Conservation (phyloP, 805 yeast genomes). For the Saccharomyces mikatae region DNA sequence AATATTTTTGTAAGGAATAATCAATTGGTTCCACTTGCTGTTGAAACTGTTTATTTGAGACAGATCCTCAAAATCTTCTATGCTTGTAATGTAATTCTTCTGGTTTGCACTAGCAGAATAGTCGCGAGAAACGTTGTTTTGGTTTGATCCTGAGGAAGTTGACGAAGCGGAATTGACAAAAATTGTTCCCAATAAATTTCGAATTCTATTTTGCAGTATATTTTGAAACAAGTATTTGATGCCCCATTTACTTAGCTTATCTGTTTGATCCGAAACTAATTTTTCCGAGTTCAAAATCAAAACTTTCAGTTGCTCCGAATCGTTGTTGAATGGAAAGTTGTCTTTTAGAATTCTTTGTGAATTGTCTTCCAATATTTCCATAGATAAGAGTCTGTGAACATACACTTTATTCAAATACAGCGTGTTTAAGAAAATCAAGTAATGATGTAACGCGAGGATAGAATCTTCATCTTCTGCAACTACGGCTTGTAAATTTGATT, state of each 20-base stretch:
- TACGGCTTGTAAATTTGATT: slow-evolving; percentile 28
- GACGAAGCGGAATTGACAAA: background rate
- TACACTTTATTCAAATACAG: slow-evolving; percentile 56
- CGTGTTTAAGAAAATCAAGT: slow-evolving; percentile 64
- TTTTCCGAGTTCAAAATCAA: slow-evolving; percentile 22
- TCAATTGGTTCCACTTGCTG: slow-evolving; percentile 53
- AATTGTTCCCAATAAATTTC: slow-evolving; percentile 27
- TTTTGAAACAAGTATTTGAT: slow-evolving; percentile 37
- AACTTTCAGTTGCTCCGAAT: slow-evolving; percentile 22
- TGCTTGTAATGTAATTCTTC: slow-evolving; percentile 20
- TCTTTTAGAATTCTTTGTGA: slow-evolving; percentile 23
- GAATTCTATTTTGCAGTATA: slow-evolving; percentile 31
- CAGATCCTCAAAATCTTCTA: slow-evolving; percentile 32
- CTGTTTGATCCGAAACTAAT: slow-evolving; percentile 21
- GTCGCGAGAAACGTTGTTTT: slow-evolving; percentile 24
- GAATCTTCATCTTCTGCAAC: slow-evolving; percentile 26
- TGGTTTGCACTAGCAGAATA: slow-evolving; percentile 5
- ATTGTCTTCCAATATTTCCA: slow-evolving; percentile 28
- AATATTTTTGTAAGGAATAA: slow-evolving; percentile 57
- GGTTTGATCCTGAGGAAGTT: background rate
- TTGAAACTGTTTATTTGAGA: slow-evolving; percentile 42
- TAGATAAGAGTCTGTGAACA: slow-evolving; percentile 41
- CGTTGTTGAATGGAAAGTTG: slow-evolving; percentile 34
- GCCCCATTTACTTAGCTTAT: slow-evolving; percentile 32
- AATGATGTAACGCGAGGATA: slow-evolving; percentile 43